phyloP scores from a whole-genome alignment of 805 yeast species.

The Naumovozyma dairenensis region DNA sequence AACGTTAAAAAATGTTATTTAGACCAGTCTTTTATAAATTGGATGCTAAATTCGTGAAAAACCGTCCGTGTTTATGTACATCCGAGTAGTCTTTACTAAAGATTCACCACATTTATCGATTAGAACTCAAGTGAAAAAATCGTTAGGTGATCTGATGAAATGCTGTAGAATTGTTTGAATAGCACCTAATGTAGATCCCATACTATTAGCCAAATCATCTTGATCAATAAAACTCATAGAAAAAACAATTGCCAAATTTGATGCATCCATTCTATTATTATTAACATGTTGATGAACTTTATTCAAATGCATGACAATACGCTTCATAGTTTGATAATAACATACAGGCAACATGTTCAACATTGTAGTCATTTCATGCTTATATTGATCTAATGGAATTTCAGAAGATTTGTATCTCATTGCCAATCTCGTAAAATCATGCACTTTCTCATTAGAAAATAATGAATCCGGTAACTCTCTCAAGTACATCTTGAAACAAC shows the following conservation, averaged over 20 bases:
- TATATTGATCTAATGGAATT: constrained; percentile 20
- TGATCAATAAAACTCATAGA: constrained; percentile 49
- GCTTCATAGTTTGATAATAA: constrained; percentile 59
- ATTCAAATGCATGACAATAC: constrained; percentile 60
- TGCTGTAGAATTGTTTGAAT: constrained; percentile 43
- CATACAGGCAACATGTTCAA: constrained; percentile 45
- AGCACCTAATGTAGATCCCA: constrained; percentile 43
- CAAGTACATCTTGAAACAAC: constrained; percentile 73
- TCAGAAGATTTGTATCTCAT: constrained; percentile 14
- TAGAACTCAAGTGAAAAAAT: constrained; percentile 19
- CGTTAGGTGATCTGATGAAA: constrained; percentile 35
- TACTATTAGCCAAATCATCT: constrained; percentile 34
- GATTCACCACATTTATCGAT: too few species aligned
- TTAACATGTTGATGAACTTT: constrained; percentile 57
- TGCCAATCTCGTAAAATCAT: constrained; percentile 38
- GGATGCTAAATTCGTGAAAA: too few species aligned
- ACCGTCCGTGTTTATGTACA: too few species aligned
- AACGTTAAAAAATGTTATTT: neutral
- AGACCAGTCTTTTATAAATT: too few species aligned
- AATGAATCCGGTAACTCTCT: constrained; percentile 83
- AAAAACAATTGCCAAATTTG: constrained; percentile 84
- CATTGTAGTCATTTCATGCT: constrained; percentile 18
- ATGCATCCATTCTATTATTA: constrained; percentile 76
- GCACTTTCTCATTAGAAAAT: constrained; percentile 57
- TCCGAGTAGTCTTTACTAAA: too few species aligned